Percentiles rank a stretch among this genome's conserved stretches.
Conservation (phyloP, 2,329 filamentous ascomycete species). For the Didymella arachidicola region DNA sequence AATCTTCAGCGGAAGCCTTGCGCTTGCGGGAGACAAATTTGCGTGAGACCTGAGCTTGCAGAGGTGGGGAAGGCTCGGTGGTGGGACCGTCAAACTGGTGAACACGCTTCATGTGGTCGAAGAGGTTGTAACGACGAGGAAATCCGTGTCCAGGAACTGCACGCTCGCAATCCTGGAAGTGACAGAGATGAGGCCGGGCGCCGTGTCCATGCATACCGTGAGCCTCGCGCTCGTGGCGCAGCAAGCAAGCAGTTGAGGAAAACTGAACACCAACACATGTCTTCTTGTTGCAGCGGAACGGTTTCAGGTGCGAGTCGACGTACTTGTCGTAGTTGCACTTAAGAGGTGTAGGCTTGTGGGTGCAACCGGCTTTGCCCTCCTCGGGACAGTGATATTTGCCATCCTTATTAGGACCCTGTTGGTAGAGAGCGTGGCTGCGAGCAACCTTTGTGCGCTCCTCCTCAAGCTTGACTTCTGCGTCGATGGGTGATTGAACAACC, state of each 20-base stretch:
- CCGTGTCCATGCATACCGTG: constrained; percentile 96
- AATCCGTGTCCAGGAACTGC: constrained; percentile 85
- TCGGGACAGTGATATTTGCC: constrained; percentile 95
- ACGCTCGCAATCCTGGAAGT: constrained; percentile 86
- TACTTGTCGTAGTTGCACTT: constrained; percentile 99
- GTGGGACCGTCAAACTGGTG: constrained; percentile 66
- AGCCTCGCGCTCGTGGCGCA: constrained; percentile 93
- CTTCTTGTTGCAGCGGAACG: constrained; percentile 89
- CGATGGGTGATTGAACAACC: constrained; percentile 37
- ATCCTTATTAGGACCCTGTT: constrained; percentile 70
- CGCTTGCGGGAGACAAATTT: constrained; percentile 46
- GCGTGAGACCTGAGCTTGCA: constrained; percentile 35
- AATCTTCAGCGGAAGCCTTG: constrained; percentile 44
- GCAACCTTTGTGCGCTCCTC: constrained; percentile 52
- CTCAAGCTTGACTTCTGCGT: constrained; percentile 45
- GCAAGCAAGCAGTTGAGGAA: constrained; percentile 92
- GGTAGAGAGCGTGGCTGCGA: constrained; percentile 72
- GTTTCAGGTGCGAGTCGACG: constrained; percentile 94
- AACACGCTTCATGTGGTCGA: constrained; percentile 96
- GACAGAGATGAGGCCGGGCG: constrained; percentile 89
- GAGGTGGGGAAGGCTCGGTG: constrained; percentile 43
- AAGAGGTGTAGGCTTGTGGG: constrained; percentile 91
- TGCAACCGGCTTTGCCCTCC: constrained; percentile 76
- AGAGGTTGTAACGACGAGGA: constrained; percentile 92
- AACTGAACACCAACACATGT: constrained; percentile 87